A percentile compares a stretch with the other conserved stretches of the same genome.
These are phyloP conservation scores for Athelia sp. DNA, from an alignment of 1,284 basidiomycete genomes.

Conservation along the genomic window DNA sequence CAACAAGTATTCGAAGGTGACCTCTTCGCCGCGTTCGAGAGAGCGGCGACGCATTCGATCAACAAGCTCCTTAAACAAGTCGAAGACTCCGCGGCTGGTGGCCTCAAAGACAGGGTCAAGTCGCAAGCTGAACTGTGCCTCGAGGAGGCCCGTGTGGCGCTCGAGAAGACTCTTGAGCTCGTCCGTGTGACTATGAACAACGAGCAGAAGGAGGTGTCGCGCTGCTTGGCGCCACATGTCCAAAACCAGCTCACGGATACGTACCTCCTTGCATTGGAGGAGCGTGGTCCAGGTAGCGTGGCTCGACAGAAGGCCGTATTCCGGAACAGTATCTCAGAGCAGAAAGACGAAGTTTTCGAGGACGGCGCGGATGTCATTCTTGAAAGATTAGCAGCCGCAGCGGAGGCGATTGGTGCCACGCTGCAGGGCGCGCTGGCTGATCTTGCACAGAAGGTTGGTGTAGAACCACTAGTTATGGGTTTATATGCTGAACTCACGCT, in stretches of 20 bases:
- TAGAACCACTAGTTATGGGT: neutral
- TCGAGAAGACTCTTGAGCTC: constrained; percentile 41
- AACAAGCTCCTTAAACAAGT: constrained; percentile 42
- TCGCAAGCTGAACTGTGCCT: constrained; percentile 46
- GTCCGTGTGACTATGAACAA: constrained; percentile 45
- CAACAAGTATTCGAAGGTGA: constrained; percentile 55
- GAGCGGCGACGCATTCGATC: constrained; percentile 31
- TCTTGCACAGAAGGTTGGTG: constrained; percentile 48
- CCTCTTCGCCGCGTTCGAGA: constrained; percentile 47
- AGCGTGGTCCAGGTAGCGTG: constrained; percentile 51
- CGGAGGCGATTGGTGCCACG: constrained; percentile 43
- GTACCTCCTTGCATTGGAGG: constrained; percentile 48
- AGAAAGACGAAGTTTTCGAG: constrained; percentile 48
- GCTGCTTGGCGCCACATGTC: constrained; percentile 53
- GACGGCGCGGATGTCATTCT: constrained; percentile 47
- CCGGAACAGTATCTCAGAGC: constrained; percentile 34
- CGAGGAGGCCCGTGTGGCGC: constrained; percentile 45
- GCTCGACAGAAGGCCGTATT: constrained; percentile 54
- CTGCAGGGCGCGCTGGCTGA: constrained; percentile 40
- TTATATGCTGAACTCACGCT: neutral
- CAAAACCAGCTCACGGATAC: constrained; percentile 43
- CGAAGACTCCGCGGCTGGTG: constrained; percentile 41
- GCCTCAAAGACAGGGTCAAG: constrained; percentile 46
- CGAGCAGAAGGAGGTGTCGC: constrained; percentile 56
- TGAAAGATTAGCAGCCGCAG: constrained; percentile 37